Percentiles rank a stretch among this genome's conserved stretches.
Evolutionary conservation across 2,329 filamentous ascomycete species (phyloP).

Genomic region (Samsoniella hepiali): DNA sequence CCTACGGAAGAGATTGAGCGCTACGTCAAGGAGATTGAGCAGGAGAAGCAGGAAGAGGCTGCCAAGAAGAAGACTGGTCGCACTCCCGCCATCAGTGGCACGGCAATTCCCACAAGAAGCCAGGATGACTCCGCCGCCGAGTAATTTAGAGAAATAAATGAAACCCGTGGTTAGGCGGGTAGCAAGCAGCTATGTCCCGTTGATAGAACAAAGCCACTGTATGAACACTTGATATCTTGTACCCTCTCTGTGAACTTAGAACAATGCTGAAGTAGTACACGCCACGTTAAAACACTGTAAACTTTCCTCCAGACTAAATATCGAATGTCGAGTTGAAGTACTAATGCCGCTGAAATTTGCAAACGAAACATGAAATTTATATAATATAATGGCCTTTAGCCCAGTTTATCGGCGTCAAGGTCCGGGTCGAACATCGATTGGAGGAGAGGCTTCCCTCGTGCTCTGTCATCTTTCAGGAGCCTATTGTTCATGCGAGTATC

Average conservation of each 20-base stretch:
- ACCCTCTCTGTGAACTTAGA: neutral
- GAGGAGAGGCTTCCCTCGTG: conserved; percentile 52
- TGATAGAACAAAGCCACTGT: conserved; percentile 24
- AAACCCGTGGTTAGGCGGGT: conserved; percentile 15
- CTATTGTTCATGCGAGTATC: conserved; percentile 80
- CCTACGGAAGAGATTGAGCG: conserved; percentile 93
- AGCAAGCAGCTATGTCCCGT: conserved; percentile 27
- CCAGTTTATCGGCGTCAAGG: conserved; percentile 70
- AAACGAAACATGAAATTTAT: neutral
- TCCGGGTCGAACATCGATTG: conserved; percentile 73
- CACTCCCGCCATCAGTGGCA: conserved; percentile 64
- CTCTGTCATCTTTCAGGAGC: conserved; percentile 90
- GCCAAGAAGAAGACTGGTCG: conserved; percentile 91
- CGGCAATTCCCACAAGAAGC: conserved; percentile 70
- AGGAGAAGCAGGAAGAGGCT: conserved; percentile 98
- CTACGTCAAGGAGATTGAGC: conserved; percentile 98
- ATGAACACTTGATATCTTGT: conserved; percentile 19
- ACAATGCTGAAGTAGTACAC: neutral
- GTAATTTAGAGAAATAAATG: conserved; percentile 22
- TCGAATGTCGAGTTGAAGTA: neutral
- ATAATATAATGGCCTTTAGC: conserved; percentile 44
- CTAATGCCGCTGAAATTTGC: neutral
- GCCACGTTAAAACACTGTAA: neutral
- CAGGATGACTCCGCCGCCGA: conserved; percentile 40
- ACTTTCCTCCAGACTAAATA: neutral